Evolutionary conservation across 2,329 filamentous ascomycete species (phyloP).

Genomic region (Lojkania enalia): DNA sequence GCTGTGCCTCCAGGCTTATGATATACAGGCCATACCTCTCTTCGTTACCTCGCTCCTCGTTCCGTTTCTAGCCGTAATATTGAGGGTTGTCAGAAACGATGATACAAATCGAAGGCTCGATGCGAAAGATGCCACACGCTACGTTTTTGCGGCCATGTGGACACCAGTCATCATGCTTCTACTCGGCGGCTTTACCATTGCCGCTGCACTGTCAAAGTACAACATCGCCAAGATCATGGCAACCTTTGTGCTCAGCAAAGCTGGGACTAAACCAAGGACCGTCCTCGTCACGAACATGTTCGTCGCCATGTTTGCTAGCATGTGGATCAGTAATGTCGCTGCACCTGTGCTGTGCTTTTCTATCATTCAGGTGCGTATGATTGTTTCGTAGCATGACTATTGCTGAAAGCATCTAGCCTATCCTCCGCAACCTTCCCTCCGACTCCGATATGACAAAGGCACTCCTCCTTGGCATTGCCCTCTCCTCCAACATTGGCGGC

Average conservation of each 20-base stretch:
- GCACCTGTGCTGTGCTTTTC: slow-evolving; percentile 96
- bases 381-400: background rate
- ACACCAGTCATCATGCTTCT: slow-evolving; percentile 98
- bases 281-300: slow-evolving; percentile 98
- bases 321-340: slow-evolving; percentile 99
- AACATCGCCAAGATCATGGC: slow-evolving; percentile 98
- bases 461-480: slow-evolving; percentile 89
- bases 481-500: slow-evolving; percentile 93
- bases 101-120: slow-evolving; percentile 70
- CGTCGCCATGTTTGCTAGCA: slow-evolving; percentile 94
- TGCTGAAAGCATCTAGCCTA: slow-evolving; percentile 63
- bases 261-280: slow-evolving; percentile 83
- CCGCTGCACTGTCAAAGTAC: slow-evolving; percentile 93
- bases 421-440: slow-evolving; percentile 87
- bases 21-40: slow-evolving; percentile 79
- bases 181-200: slow-evolving; percentile 92
- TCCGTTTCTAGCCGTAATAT: slow-evolving; percentile 86
- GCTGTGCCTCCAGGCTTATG: slow-evolving; percentile 21
- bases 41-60: slow-evolving; percentile 95
- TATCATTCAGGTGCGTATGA: slow-evolving; percentile 76
- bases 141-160: slow-evolving; percentile 97
- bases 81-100: slow-evolving; percentile 81
- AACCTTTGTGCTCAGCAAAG: slow-evolving; percentile 93
- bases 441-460: slow-evolving; percentile 95
- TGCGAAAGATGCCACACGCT: slow-evolving; percentile 79